Base-by-base conservation (phyloP, 129 eudicot species). In the Saussurea involucrata region DNA sequence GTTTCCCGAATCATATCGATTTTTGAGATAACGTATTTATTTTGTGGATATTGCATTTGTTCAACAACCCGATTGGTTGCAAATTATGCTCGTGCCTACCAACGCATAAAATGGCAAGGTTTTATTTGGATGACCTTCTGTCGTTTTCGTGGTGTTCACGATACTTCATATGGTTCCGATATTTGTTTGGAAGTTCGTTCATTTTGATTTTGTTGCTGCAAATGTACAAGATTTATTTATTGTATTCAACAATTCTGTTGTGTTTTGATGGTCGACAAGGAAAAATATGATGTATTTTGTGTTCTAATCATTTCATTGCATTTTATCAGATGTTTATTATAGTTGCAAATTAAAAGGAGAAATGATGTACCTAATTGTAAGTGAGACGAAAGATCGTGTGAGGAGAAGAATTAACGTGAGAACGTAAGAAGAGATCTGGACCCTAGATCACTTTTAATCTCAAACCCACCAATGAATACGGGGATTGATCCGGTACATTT, bases 1-100 rank as follows among this genome's bases (percentile, higher is more conserved):
- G 89, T 92, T 92, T 81, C 90, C 95, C 9, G 84, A 80, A 10
- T 87, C 92, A 18, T 85, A 79, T 71, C 83, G 68, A 65, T 60
- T 76, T 77, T 61, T 77, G 75, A 75, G 92, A 73, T 83, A 81
- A 75, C 22, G 20, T 72, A 18, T 28, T 66, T 13, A 24, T 66
- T 73, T 74, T 24, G 66, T 66, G 58, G 11, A 73, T 49, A 72
- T 24, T 32, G 22, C 63, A 49, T 55, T 73, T 79, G 68, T 63
- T 40, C 27, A 72, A 65, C 44, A 72, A 58, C 63, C 71, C 31
- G 1, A 72, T 13, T 22, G 60, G 31, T 65, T 63, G 64, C 72
- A 79, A 46, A 60, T 63, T 49, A 15, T 64, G 72, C 66, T 63
- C 63, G 42, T 44, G 66, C 58, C 66, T 10, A 65, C 58, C 31